A percentile compares a stretch with the other conserved stretches of the same genome.
Conservation (phyloP, 768 basidiomycete genomes). For the Pisolithus albus region DNA sequence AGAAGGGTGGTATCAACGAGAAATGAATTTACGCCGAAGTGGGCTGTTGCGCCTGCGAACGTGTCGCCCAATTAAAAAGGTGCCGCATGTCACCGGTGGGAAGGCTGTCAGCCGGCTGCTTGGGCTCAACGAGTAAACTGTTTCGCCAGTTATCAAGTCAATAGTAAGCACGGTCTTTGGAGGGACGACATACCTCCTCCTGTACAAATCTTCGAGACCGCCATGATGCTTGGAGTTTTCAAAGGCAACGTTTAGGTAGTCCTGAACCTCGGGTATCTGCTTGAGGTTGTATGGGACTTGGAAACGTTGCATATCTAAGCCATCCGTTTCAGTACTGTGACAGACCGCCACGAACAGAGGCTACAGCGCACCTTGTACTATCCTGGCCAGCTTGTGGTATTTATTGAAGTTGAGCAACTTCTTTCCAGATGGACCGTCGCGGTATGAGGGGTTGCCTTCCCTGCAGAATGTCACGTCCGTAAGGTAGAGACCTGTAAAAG, state of each 20-base stretch:
- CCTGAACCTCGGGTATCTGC: conserved; percentile 84
- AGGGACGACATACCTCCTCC: conserved; percentile 55
- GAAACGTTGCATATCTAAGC: conserved; percentile 84
- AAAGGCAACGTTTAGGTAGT: conserved; percentile 66
- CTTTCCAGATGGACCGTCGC: conserved; percentile 72
- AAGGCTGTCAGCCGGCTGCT: conserved; percentile 65
- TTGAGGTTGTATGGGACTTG: conserved; percentile 82
- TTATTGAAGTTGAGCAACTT: conserved; percentile 94
- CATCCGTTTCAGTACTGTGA: conserved; percentile 3
- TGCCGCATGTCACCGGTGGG: conserved; percentile 66
- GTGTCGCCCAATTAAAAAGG: conserved; percentile 72
- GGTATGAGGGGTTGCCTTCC: conserved; percentile 85
- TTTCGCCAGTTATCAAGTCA: conserved; percentile 4
- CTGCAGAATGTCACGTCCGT: conserved; percentile 94
- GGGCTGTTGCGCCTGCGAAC: conserved; percentile 40
- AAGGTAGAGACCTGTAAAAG: conserved; percentile 62
- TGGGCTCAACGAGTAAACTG: conserved; percentile 79
- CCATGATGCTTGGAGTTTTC: conserved; percentile 69
- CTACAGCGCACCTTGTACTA: conserved; percentile 58
- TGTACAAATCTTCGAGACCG: conserved; percentile 81
- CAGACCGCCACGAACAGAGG: background rate
- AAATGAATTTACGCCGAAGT: conserved; percentile 27
- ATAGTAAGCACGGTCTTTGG: background rate
- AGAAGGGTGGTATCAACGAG: conserved; percentile 13
- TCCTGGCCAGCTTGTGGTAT: conserved; percentile 83